phyloP scores from a whole-genome alignment of 2,329 filamentous ascomycete genomes.

The Trichoderma cornu-damae region DNA sequence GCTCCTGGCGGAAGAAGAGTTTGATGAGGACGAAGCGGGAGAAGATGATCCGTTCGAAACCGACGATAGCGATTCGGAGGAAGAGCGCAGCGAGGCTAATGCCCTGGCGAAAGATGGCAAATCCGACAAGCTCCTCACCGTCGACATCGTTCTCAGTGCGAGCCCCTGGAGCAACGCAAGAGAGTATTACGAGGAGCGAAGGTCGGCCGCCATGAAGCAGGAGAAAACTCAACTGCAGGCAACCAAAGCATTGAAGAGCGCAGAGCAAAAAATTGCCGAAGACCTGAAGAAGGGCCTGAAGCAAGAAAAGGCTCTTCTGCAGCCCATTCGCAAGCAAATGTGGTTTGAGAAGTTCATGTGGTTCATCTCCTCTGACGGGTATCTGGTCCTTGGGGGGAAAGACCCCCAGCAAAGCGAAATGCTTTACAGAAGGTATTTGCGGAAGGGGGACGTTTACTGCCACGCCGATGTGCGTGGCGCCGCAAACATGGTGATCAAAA shows the following conservation, averaged over 20 bases:
- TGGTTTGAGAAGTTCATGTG: constrained; percentile 98
- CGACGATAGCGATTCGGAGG: constrained; percentile 54
- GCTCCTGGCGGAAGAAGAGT: constrained; percentile 64
- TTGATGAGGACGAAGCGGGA: constrained; percentile 56
- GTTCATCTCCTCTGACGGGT: constrained; percentile 94
- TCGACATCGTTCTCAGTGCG: constrained; percentile 80
- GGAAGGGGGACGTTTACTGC: constrained; percentile 86
- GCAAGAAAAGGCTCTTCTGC: constrained; percentile 82
- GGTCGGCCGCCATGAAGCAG: constrained; percentile 76
- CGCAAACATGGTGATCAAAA: constrained; percentile 83
- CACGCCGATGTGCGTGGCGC: constrained; percentile 86
- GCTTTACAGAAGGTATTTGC: constrained; percentile 79
- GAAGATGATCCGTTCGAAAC: constrained; percentile 54
- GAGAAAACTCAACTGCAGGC: constrained; percentile 81
- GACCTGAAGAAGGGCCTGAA: constrained; percentile 85
- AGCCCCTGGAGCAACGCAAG: constrained; percentile 86
- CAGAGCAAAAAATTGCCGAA: constrained; percentile 79
- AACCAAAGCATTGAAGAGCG: constrained; percentile 76
- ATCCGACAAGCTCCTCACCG: constrained; percentile 53
- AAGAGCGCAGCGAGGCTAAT: constrained; percentile 33
- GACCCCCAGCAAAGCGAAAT: constrained; percentile 88
- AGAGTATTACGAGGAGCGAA: constrained; percentile 88
- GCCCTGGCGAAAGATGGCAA: constrained; percentile 36
- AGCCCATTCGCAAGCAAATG: constrained; percentile 73
- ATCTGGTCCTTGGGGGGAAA: constrained; percentile 82